Conservation (phyloP, 176 grass and related monocot genomes). For the Pharus latifolius region DNA sequence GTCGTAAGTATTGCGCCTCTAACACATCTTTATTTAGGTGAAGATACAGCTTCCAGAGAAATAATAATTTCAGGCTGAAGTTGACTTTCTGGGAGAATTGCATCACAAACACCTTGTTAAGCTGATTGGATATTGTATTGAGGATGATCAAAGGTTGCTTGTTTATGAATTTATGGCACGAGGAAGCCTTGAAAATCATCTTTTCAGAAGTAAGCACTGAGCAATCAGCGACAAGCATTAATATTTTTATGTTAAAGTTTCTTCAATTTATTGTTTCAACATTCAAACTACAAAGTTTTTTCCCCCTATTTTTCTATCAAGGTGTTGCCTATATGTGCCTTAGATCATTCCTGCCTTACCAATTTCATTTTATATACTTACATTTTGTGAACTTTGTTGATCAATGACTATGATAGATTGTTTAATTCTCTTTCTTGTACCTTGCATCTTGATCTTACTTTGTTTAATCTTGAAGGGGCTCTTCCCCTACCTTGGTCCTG, state of each 20-base stretch:
- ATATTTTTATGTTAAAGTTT: background rate
- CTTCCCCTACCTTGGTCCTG: slow-evolving; percentile 85
- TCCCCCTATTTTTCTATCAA: too few relatives aligned
- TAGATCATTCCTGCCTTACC: background rate
- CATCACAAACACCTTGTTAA: slow-evolving; percentile 98
- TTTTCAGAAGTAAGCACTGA: slow-evolving; percentile 87
- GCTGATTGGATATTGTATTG: slow-evolving; percentile 94
- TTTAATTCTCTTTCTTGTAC: background rate
- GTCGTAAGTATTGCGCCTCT: slow-evolving; percentile 52
- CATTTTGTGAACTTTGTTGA: background rate
- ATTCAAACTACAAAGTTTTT: background rate
- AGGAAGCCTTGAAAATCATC: slow-evolving; percentile 98
- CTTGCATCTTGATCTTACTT: slow-evolving; percentile 21
- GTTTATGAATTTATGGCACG: slow-evolving; percentile 98
- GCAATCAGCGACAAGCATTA: background rate
- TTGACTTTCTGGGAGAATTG: slow-evolving; percentile 90
- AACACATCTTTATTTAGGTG: background rate
- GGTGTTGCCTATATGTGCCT: background rate
- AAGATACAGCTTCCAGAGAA: slow-evolving; percentile 1
- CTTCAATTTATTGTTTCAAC: background rate
- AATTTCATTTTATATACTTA: background rate
- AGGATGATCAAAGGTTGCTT: slow-evolving; percentile 94
- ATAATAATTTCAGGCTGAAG: slow-evolving; percentile 63
- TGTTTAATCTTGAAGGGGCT: slow-evolving; percentile 65
- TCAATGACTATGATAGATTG: background rate